These are phyloP conservation scores for Gossypium herbaceum DNA, from an alignment of 345 rosid genomes.

Conservation along the genomic window DNA sequence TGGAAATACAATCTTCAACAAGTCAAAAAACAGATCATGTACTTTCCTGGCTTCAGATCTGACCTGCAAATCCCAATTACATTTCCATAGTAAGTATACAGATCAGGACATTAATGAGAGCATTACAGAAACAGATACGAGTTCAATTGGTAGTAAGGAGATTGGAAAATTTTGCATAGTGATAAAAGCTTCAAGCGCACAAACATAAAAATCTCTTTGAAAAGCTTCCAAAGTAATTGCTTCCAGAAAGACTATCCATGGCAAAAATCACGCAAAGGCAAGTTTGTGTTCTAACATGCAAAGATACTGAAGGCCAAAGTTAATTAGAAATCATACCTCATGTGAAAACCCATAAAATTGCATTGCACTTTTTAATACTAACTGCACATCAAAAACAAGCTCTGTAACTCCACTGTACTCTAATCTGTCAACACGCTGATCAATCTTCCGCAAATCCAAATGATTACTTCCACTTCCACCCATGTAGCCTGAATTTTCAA, in stretches of 20 bases:
- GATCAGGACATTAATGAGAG: not conserved
- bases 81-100: not conserved
- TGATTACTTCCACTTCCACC: conserved; percentile 49
- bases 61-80: conserved; percentile 50
- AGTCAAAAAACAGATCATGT: conserved; percentile 92
- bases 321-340: conserved; percentile 56
- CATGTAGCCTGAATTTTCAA: conserved; percentile 54
- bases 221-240: conserved; percentile 8
- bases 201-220: not conserved
- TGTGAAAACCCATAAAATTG: conserved; percentile 75
- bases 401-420: conserved; percentile 82
- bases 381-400: conserved; percentile 85
- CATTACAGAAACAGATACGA: not conserved
- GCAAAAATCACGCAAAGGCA: not conserved
- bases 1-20: conserved; percentile 88
- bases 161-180: not conserved
- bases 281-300: not conserved
- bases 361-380: conserved; percentile 86
- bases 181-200: not conserved
- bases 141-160: not conserved
- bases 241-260: not conserved
- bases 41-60: conserved; percentile 95
- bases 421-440: conserved; percentile 71
- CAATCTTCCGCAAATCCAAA: conserved; percentile 85
- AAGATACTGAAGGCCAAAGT: not conserved